These are phyloP conservation scores for Ophiostoma perfectum DNA, from an alignment of 2,329 filamentous ascomycete species.

Conservation along the genomic window DNA sequence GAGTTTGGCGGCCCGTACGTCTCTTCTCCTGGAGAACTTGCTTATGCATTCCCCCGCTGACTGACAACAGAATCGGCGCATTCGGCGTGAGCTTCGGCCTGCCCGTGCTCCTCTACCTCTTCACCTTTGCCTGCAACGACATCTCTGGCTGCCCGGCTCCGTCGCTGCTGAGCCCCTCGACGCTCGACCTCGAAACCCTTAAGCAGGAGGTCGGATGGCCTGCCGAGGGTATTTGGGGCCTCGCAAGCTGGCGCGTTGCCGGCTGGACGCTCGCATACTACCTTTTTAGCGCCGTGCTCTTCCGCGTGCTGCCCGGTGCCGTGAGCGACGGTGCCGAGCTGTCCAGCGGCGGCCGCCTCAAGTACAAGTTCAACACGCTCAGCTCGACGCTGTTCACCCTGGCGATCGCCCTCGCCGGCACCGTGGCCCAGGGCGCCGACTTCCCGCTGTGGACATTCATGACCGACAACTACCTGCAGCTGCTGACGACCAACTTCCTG, in stretches of 20 bases:
- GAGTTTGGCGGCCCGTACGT: slow-evolving; percentile 50
- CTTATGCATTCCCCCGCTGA: not conserved
- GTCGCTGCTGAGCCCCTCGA: slow-evolving; percentile 67
- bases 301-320: slow-evolving; percentile 69
- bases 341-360: slow-evolving; percentile 64
- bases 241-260: slow-evolving; percentile 65
- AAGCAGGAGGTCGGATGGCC: slow-evolving; percentile 82
- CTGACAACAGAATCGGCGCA: slow-evolving; percentile 59
- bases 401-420: slow-evolving; percentile 66
- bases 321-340: slow-evolving; percentile 67
- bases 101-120: slow-evolving; percentile 70
- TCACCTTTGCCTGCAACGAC: slow-evolving; percentile 87
- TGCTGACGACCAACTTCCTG: slow-evolving; percentile 76
- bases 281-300: slow-evolving; percentile 65
- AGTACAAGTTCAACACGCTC: slow-evolving; percentile 79
- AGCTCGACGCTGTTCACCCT: slow-evolving; percentile 69
- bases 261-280: slow-evolving; percentile 74
- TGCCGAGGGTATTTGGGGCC: slow-evolving; percentile 59
- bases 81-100: slow-evolving; percentile 73
- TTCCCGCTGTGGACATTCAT: slow-evolving; percentile 92
- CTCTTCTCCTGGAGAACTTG: not conserved
- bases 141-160: slow-evolving; percentile 85
- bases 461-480: slow-evolving; percentile 80
- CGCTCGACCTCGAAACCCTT: slow-evolving; percentile 63
- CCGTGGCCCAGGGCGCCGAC: slow-evolving; percentile 67